phyloP scores from a whole-genome alignment of 31 red algal genomes.

The Asparagopsis taxiformis region DNA sequence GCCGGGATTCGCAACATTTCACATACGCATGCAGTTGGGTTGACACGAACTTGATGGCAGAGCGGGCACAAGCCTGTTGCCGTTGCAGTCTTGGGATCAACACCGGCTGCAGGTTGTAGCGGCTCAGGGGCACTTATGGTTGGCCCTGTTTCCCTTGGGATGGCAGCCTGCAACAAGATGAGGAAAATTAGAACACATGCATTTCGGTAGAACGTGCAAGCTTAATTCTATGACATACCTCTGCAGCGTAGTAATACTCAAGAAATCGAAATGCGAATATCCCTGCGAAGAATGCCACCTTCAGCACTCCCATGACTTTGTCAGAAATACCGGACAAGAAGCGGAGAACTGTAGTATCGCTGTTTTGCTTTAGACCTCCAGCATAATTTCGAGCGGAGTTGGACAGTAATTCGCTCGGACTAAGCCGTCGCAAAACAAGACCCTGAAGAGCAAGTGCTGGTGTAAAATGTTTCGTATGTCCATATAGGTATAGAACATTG shows the following conservation, averaged over 20 bases:
- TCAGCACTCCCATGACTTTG: slow-evolving; percentile 4
- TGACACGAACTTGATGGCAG: slow-evolving; percentile 31
- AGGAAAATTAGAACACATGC: background rate
- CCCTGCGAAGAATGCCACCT: slow-evolving; percentile 27
- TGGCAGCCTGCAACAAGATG: slow-evolving; percentile 13
- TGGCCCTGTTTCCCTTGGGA: slow-evolving; percentile 21
- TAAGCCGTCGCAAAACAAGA: slow-evolving; percentile 33
- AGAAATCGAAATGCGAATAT: slow-evolving; percentile 67
- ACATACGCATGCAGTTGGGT: slow-evolving; percentile 56
- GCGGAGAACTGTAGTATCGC: background rate
- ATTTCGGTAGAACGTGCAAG: background rate
- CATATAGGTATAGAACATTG: slow-evolving; percentile 43
- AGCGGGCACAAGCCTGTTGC: slow-evolving; percentile 38
- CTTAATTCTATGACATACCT: slow-evolving; percentile 20
- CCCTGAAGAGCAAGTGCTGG: slow-evolving; percentile 27
- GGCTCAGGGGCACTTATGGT: slow-evolving; percentile 31
- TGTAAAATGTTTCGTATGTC: slow-evolving; percentile 35
- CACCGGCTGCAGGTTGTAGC: slow-evolving; percentile 28
- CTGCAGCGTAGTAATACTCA: slow-evolving; percentile 55
- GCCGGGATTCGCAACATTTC: background rate
- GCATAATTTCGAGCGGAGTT: background rate
- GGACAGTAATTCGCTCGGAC: slow-evolving; percentile 22
- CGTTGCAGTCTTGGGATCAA: slow-evolving; percentile 22
- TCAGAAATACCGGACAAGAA: background rate
- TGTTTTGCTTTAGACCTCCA: background rate